phyloP scores from a whole-genome alignment of 176 grass and related monocot species.

The Elymus sibiricus region DNA sequence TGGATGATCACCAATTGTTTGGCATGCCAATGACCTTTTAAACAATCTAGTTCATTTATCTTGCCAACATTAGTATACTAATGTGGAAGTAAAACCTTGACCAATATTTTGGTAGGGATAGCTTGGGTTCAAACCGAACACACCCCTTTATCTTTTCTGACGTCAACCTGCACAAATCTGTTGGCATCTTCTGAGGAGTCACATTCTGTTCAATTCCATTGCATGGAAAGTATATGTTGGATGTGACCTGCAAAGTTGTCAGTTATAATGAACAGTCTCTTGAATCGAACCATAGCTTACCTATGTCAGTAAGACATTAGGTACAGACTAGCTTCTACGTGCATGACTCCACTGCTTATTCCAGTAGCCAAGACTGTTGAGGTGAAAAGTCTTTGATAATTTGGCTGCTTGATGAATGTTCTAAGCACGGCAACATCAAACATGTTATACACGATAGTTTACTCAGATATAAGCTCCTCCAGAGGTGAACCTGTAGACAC shows the following conservation, averaged over 20 bases:
- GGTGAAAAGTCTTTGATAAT: no score
- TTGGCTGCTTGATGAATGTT: no score
- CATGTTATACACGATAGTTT: background rate
- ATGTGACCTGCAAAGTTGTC: background rate
- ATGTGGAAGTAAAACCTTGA: background rate
- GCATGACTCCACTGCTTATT: no score
- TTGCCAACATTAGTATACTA: background rate
- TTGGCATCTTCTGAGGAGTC: background rate
- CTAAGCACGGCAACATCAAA: no score
- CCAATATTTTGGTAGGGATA: background rate
- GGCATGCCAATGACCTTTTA: background rate
- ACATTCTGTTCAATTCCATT: background rate
- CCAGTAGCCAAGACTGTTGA: no score
- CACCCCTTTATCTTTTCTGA: background rate
- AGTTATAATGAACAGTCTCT: no score
- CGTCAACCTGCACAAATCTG: background rate
- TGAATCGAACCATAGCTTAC: no score
- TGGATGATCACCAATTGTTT: background rate
- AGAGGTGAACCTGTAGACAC: background rate
- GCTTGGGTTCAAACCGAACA: background rate
- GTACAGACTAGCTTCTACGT: no score
- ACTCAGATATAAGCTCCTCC: background rate
- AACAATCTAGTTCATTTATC: background rate
- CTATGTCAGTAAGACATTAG: no score
- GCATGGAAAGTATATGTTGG: background rate